Conservation (phyloP, 257 asterid genomes). For the Capsicum rhomboideum region DNA sequence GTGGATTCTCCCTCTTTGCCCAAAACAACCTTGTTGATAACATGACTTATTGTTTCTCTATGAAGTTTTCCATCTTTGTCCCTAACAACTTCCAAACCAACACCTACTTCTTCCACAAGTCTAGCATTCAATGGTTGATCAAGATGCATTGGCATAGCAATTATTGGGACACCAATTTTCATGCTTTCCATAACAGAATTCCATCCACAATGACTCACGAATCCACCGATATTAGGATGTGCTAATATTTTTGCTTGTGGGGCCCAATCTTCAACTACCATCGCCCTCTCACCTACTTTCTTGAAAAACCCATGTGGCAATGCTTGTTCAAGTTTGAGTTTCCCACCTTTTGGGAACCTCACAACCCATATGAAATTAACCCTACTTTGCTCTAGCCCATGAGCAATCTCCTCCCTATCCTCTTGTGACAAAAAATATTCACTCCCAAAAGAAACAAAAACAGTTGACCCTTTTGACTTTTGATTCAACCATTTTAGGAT, state of each 20-base stretch:
- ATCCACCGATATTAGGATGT: slow-evolving; percentile 11
- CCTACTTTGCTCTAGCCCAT: slow-evolving; percentile 15
- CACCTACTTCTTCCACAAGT: slow-evolving; percentile 10
- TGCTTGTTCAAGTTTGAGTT: slow-evolving; percentile 5
- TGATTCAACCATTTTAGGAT: slow-evolving; percentile 14
- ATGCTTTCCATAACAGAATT: slow-evolving; percentile 14
- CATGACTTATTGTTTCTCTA: slow-evolving; percentile 6
- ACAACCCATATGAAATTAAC: slow-evolving; percentile 23
- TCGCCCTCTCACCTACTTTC: slow-evolving; percentile 11
- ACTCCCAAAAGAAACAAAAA: slow-evolving; percentile 19
- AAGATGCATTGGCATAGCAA: slow-evolving; percentile 19
- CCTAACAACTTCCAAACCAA: slow-evolving; percentile 19
- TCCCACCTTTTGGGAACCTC: slow-evolving; percentile 19
- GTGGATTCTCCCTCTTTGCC: slow-evolving; percentile 11
- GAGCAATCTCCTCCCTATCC: slow-evolving; percentile 14
- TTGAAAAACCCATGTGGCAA: slow-evolving; percentile 15
- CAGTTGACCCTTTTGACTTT: slow-evolving; percentile 10
- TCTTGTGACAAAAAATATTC: slow-evolving; percentile 13
- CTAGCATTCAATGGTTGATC: slow-evolving; percentile 26
- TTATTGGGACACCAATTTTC: slow-evolving; percentile 16
- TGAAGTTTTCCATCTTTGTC: slow-evolving; percentile 11
- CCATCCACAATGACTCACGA: slow-evolving; percentile 26
- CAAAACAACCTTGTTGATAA: slow-evolving; percentile 12
- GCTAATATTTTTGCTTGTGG: slow-evolving; percentile 19
- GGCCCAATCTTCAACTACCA: slow-evolving; percentile 16